Percentiles rank a stretch among this genome's conserved stretches.
These are phyloP conservation scores for Luffa acutangula DNA, from an alignment of 306 rosid species.

Conservation along the genomic window DNA sequence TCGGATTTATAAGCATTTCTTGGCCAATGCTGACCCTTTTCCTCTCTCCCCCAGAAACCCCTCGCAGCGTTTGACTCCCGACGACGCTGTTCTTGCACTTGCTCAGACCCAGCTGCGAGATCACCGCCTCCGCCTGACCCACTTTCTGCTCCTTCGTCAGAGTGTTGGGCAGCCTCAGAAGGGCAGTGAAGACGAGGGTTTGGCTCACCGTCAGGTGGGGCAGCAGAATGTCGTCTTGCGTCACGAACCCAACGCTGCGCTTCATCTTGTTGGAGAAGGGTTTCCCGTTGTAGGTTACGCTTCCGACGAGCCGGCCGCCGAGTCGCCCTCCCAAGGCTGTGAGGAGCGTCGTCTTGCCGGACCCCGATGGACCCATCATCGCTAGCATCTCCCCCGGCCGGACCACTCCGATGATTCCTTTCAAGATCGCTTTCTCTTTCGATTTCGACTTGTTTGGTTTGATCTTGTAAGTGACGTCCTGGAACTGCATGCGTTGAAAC, in stretches of 20 bases:
- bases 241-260: conserved; percentile 55
- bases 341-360: conserved; percentile 74
- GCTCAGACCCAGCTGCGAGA: conserved; percentile 44
- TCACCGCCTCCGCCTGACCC: conserved; percentile 27
- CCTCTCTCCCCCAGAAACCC: conserved; percentile 82
- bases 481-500: conserved; percentile 27
- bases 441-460: conserved; percentile 12
- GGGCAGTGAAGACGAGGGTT: conserved; percentile 63
- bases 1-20: conserved; percentile 63
- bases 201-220: conserved; percentile 42
- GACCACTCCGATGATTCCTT: conserved; percentile 48
- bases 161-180: conserved; percentile 46
- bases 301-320: conserved; percentile 30
- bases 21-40: conserved; percentile 81
- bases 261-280: conserved; percentile 42
- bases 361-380: conserved; percentile 83
- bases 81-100: conserved; percentile 47
- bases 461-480: conserved; percentile 41
- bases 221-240: conserved; percentile 45
- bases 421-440: conserved; percentile 41
- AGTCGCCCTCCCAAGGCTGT: conserved; percentile 64
- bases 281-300: conserved; percentile 28
- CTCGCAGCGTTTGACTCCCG: conserved; percentile 32
- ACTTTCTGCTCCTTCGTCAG: conserved; percentile 30
- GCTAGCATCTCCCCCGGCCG: conserved; percentile 67